Evolutionary conservation across 148 eudicot genomes (phyloP).

Genomic region (Pouteria glomerata): DNA sequence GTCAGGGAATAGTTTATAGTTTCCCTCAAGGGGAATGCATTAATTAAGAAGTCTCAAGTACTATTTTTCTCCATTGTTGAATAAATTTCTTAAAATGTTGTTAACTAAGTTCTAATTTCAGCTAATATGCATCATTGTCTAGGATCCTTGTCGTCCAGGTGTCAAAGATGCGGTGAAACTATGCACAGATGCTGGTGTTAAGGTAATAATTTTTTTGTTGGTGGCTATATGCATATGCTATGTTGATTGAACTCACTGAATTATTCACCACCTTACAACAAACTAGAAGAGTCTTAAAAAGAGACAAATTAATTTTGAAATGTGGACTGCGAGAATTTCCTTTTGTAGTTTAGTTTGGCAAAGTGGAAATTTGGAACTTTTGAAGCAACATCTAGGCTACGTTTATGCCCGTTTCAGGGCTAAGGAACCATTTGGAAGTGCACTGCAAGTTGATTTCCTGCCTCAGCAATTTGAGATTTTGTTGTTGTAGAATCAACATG

Average conservation of each 20-base stretch:
- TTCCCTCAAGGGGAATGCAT: neutral
- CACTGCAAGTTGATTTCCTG: neutral
- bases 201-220: constrained; percentile 38
- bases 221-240: neutral
- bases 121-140: constrained; percentile 16
- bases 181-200: constrained; percentile 76
- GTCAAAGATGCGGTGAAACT: constrained; percentile 75
- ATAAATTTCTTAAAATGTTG: neutral
- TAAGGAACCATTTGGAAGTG: neutral
- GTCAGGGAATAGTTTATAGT: neutral
- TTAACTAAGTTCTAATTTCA: neutral
- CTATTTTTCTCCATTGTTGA: neutral
- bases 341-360: neutral
- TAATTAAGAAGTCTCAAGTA: neutral
- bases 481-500: neutral
- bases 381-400: neutral
- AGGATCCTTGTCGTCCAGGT: constrained; percentile 98
- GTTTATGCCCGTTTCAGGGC: neutral
- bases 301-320: neutral
- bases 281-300: neutral
- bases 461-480: neutral
- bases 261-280: neutral
- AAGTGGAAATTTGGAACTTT: neutral
- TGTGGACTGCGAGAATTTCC: neutral
- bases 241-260: neutral